These are phyloP conservation scores for Globisporangium yorkense DNA, from an alignment of 352 stramenopile species.

Conservation along the genomic window DNA sequence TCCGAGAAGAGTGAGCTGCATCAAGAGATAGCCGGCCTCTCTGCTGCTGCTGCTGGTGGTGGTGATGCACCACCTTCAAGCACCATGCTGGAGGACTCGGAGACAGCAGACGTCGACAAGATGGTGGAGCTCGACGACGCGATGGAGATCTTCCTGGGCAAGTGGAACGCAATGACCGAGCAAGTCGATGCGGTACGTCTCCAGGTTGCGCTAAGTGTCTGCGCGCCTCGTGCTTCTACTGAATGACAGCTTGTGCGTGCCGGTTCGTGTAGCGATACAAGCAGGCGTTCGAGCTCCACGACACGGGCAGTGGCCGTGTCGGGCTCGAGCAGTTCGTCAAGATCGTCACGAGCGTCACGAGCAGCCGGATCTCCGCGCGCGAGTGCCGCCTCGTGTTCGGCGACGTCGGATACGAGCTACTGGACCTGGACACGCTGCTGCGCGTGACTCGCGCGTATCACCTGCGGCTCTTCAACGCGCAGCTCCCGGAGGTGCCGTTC, in stretches of 20 bases:
- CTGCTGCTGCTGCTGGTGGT: background rate
- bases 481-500: conserved; percentile 44
- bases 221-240: background rate
- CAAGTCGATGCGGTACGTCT: conserved; percentile 48
- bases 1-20: conserved; percentile 28
- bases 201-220: background rate
- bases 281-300: conserved; percentile 36
- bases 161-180: conserved; percentile 36
- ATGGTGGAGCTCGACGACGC: conserved; percentile 63
- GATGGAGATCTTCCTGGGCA: conserved; percentile 49
- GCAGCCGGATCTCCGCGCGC: conserved; percentile 30
- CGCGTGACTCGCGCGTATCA: conserved; percentile 53
- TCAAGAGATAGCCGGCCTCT: conserved; percentile 27
- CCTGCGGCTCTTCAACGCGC: conserved; percentile 40
- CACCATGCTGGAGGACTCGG: background rate
- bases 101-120: background rate
- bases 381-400: conserved; percentile 65
- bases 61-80: background rate
- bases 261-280: conserved; percentile 29
- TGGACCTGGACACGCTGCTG: conserved; percentile 52
- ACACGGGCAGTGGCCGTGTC: conserved; percentile 41
- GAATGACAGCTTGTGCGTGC: background rate
- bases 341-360: conserved; percentile 60
- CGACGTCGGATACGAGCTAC: conserved; percentile 52
- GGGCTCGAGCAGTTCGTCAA: conserved; percentile 69